A percentile compares a stretch with the other conserved stretches of the same genome.
Conservation (phyloP, 1,284 basidiomycete species). For the Puccinia hordei region DNA sequence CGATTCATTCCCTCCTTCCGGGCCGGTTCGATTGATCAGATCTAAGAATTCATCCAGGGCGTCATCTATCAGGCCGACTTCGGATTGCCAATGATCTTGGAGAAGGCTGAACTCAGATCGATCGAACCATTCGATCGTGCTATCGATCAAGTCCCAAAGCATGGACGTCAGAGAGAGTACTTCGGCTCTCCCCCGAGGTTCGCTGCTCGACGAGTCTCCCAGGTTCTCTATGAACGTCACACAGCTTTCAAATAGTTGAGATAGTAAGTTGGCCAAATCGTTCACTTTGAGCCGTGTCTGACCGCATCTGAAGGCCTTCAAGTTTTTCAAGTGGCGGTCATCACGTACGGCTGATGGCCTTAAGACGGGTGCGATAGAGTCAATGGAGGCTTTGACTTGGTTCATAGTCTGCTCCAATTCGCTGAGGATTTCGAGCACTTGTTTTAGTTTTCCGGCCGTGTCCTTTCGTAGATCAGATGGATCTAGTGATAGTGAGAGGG, state of each 20-base stretch:
- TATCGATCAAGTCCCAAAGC: neutral
- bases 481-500: neutral
- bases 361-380: neutral
- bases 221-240: neutral
- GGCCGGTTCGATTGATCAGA: neutral
- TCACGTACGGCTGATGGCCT: neutral
- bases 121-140: constrained; percentile 10
- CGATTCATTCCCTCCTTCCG: neutral
- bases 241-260: neutral
- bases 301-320: neutral
- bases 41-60: neutral
- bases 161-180: neutral
- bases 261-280: neutral
- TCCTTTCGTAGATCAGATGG: neutral
- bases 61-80: constrained; percentile 1
- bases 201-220: neutral
- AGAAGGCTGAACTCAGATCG: constrained; percentile 1
- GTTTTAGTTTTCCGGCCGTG: neutral
- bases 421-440: neutral
- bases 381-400: neutral
- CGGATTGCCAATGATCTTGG: neutral
- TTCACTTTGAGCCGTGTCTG: neutral
- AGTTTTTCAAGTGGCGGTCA: neutral
- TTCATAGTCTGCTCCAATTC: neutral
- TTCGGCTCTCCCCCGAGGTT: neutral